These are phyloP conservation scores for Candida nitratophila DNA, from an alignment of 805 yeast species.

Conservation along the genomic window DNA sequence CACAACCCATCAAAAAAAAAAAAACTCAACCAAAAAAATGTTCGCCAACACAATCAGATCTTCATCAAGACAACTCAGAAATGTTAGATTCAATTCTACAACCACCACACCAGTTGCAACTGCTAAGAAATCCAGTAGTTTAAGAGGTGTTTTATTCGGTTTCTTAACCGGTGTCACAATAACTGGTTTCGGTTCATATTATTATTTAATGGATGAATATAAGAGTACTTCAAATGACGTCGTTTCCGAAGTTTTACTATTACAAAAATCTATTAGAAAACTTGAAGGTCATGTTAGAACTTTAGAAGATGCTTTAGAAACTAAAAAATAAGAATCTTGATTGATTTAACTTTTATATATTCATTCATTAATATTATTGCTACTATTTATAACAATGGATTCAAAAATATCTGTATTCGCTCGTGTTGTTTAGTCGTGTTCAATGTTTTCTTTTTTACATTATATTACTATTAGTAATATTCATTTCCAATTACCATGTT, in stretches of 20 bases:
- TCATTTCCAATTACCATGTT: no score
- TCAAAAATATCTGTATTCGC: no score
- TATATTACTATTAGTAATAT: no score
- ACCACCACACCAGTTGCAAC: constrained; percentile 7
- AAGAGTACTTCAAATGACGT: constrained; percentile 65
- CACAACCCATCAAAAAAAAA: neutral
- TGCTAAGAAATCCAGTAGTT: constrained; percentile 17
- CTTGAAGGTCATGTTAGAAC: constrained; percentile 64
- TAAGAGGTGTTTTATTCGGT: constrained; percentile 53
- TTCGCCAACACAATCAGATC: constrained; percentile 11
- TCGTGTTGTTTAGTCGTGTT: no score
- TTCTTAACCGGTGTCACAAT: constrained; percentile 69
- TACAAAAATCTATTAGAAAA: constrained; percentile 59
- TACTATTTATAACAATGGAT: no score
- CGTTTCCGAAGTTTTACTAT: constrained; percentile 64
- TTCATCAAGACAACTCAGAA: constrained; percentile 1
- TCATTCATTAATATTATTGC: no score
- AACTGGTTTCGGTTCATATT: constrained; percentile 73
- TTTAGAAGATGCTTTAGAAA: constrained; percentile 36
- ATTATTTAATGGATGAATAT: constrained; percentile 72
- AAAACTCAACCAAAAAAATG: constrained; percentile 12
- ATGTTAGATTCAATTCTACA: constrained; percentile 13
- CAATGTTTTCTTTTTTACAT: no score
- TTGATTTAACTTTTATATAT: no score
- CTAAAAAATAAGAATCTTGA: constrained; percentile 17